These are phyloP conservation scores for Amniculicola lignicola DNA, from an alignment of 495 filamentous ascomycete genomes.

Conservation along the genomic window DNA sequence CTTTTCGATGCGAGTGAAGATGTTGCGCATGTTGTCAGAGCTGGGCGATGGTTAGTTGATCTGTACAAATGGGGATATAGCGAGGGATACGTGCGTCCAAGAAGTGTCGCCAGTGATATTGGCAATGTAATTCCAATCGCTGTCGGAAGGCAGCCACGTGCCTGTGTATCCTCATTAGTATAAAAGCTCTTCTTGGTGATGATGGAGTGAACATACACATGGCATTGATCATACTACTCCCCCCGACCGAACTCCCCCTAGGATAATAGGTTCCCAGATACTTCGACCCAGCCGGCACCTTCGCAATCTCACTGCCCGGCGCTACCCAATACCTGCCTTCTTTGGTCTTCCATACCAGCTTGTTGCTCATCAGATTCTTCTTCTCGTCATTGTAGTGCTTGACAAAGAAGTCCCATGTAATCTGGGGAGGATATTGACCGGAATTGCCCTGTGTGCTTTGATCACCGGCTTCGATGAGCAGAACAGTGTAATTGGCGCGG, in stretches of 20 bases:
- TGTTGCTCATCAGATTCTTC: slow-evolving; percentile 36
- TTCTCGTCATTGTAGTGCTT: slow-evolving; percentile 32
- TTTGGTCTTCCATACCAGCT: slow-evolving; percentile 38
- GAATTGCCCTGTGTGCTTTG: slow-evolving; percentile 22
- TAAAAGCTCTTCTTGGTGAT: background rate
- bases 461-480: slow-evolving; percentile 35
- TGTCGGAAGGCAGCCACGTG: slow-evolving; percentile 43
- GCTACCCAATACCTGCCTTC: slow-evolving; percentile 32
- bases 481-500: slow-evolving; percentile 28
- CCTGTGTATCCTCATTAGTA: slow-evolving; percentile 14
- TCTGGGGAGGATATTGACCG: slow-evolving; percentile 16
- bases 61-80: background rate
- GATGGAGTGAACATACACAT: slow-evolving; percentile 46
- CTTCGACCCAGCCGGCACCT: slow-evolving; percentile 46
- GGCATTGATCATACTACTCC: slow-evolving; percentile 52
- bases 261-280: slow-evolving; percentile 51
- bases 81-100: slow-evolving; percentile 39
- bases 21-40: slow-evolving; percentile 48
- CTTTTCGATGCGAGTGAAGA: slow-evolving; percentile 52
- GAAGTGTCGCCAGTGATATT: slow-evolving; percentile 49
- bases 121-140: slow-evolving; percentile 49
- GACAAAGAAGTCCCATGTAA: slow-evolving; percentile 36
- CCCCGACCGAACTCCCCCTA: slow-evolving; percentile 49
- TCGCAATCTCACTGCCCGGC: slow-evolving; percentile 30
- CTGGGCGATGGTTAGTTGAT: background rate